Percentiles rank a stretch among this genome's conserved stretches.
These are phyloP conservation scores for Wallacemonas sp. DNA, from an alignment of 208 protist species.

Conservation along the genomic window DNA sequence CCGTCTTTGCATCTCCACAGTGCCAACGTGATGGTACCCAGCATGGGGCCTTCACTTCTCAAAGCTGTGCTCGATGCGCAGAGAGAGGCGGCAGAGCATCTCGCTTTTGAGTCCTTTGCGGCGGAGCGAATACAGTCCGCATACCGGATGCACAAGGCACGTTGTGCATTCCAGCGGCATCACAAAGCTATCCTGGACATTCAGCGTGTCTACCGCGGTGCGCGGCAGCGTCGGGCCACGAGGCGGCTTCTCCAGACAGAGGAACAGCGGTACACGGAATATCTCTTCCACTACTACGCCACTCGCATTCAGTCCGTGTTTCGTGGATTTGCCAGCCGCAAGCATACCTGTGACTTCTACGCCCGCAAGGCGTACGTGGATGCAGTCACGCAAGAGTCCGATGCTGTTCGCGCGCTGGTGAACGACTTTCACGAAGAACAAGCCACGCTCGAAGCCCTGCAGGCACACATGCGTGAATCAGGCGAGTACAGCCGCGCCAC, in stretches of 20 bases:
- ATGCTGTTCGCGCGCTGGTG: constrained; percentile 28
- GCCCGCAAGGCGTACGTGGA: constrained; percentile 56
- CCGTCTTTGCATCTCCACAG: neutral
- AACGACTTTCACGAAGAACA: constrained; percentile 27
- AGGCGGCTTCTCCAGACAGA: constrained; percentile 6
- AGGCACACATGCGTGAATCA: constrained; percentile 6
- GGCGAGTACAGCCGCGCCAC: constrained; percentile 36
- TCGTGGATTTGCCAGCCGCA: constrained; percentile 53
- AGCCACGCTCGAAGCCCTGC: constrained; percentile 12
- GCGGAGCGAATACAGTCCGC: constrained; percentile 49
- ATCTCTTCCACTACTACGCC: constrained; percentile 71
- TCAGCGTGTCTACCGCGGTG: constrained; percentile 62
- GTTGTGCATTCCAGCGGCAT: constrained; percentile 22
- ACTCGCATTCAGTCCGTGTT: constrained; percentile 70
- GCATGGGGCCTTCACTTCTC: constrained; percentile 22
- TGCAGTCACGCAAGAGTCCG: constrained; percentile 28
- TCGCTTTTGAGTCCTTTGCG: constrained; percentile 20
- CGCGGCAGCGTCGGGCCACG: constrained; percentile 31
- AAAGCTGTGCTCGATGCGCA: constrained; percentile 25
- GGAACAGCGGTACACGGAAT: constrained; percentile 18
- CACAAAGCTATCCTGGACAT: constrained; percentile 28
- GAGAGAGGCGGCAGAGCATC: constrained; percentile 18
- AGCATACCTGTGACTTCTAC: constrained; percentile 60
- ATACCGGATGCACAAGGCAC: constrained; percentile 56
- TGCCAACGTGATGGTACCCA: neutral